These are phyloP conservation scores for Inga laurina DNA, from an alignment of 306 rosid genomes.

Conservation along the genomic window DNA sequence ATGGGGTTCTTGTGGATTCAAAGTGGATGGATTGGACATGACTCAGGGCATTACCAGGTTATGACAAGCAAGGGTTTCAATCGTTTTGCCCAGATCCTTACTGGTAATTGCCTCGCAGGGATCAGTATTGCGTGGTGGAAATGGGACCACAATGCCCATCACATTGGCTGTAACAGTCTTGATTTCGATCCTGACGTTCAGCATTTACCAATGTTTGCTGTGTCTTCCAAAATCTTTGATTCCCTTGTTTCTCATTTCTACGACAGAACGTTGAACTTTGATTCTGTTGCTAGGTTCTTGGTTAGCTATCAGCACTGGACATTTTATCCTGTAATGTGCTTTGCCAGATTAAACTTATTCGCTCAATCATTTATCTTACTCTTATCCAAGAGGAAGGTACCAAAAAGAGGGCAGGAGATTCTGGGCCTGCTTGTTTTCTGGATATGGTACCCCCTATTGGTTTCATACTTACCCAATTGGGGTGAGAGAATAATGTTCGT, in stretches of 20 bases:
- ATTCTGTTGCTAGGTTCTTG: slow-evolving; percentile 50
- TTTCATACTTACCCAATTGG: slow-evolving; percentile 63
- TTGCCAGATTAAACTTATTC: slow-evolving; percentile 65
- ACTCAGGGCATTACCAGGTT: slow-evolving; percentile 70
- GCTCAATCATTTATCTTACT: slow-evolving; percentile 57
- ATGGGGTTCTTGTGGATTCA: slow-evolving; percentile 72
- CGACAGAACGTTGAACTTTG: slow-evolving; percentile 56
- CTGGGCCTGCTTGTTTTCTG: slow-evolving; percentile 68
- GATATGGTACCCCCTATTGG: slow-evolving; percentile 72
- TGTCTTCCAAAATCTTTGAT: slow-evolving; percentile 52
- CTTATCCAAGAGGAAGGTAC: slow-evolving; percentile 50
- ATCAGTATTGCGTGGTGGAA: slow-evolving; percentile 85
- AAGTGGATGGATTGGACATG: slow-evolving; percentile 75
- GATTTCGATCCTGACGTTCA: slow-evolving; percentile 82
- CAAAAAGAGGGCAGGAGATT: slow-evolving; percentile 47
- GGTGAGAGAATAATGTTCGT: slow-evolving; percentile 63
- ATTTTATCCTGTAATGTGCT: slow-evolving; percentile 74
- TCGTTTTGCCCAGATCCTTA: slow-evolving; percentile 49
- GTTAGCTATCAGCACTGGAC: slow-evolving; percentile 82
- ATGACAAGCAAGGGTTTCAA: slow-evolving; percentile 40
- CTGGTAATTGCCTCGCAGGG: slow-evolving; percentile 76
- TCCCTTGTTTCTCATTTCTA: slow-evolving; percentile 60
- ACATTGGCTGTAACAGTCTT: slow-evolving; percentile 69
- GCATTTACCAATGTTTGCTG: slow-evolving; percentile 67
- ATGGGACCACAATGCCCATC: slow-evolving; percentile 81